A percentile compares a stretch with the other conserved stretches of the same genome.
Conservation (phyloP, 805 yeast genomes). For the Nadsonia fulvescens region DNA sequence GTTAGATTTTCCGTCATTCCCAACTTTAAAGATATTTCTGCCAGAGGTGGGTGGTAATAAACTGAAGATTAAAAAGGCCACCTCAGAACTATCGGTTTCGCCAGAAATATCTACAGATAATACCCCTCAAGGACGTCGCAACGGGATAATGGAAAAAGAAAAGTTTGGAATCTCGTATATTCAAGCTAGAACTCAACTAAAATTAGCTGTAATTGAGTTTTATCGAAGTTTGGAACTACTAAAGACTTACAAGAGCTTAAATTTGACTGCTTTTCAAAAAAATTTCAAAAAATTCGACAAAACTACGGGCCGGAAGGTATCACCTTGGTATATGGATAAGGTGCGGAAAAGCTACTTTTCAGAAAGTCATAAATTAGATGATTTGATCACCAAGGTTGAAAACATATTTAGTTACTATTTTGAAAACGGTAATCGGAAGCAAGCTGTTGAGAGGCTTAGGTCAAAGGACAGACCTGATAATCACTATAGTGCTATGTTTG, state of each 20-base stretch:
- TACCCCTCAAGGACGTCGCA: too few species aligned
- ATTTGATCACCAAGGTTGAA: slow-evolving; percentile 43
- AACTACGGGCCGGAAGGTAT: slow-evolving; percentile 28
- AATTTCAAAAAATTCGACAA: slow-evolving; percentile 85
- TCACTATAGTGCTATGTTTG: slow-evolving; percentile 27
- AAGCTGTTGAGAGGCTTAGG: slow-evolving; percentile 52
- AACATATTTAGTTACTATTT: slow-evolving; percentile 46
- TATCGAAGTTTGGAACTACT: slow-evolving; percentile 57
- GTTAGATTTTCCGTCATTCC: too few species aligned
- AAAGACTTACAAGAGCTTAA: slow-evolving; percentile 53
- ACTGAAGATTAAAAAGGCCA: too few species aligned
- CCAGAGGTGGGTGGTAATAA: too few species aligned
- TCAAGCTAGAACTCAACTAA: slow-evolving; percentile 48
- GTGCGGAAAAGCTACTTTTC: slow-evolving; percentile 41
- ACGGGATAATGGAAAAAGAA: too few species aligned
- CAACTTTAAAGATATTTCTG: too few species aligned
- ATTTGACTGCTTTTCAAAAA: slow-evolving; percentile 78
- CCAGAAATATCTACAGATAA: too few species aligned
- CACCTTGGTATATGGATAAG: slow-evolving; percentile 34
- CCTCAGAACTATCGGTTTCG: too few species aligned
- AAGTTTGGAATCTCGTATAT: slow-evolving; percentile 36
- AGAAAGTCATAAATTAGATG: slow-evolving; percentile 49
- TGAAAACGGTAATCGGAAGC: slow-evolving; percentile 54
- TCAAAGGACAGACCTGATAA: slow-evolving; percentile 23
- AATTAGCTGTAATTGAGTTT: slow-evolving; percentile 50